phyloP scores from a whole-genome alignment of 176 grass and related monocot species.

The Zoysia pacifica region DNA sequence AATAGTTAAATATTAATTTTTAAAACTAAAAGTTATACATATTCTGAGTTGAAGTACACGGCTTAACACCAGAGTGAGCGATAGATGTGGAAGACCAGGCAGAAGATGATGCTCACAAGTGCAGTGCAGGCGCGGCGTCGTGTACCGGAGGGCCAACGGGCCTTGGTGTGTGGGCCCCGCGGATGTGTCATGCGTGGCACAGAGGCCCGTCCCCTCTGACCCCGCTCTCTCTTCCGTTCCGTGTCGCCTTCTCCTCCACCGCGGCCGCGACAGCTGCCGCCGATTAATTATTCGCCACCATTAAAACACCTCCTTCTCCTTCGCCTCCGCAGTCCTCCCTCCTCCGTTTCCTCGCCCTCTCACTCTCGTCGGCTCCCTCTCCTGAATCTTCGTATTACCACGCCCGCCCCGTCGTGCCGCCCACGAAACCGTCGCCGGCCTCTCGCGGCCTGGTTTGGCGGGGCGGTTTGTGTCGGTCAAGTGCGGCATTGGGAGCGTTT shows the following conservation, averaged over 20 bases:
- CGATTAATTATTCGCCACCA: conserved; percentile 58
- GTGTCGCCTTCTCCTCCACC: conserved; percentile 47
- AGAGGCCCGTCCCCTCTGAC: neutral
- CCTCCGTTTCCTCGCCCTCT: neutral
- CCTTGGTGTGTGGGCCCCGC: conserved; percentile 23
- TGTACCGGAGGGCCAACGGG: conserved; percentile 38
- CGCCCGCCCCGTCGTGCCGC: conserved; percentile 35
- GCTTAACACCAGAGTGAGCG: neutral
- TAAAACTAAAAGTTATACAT: too few species aligned
- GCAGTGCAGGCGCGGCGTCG: conserved; percentile 17
- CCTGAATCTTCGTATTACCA: conserved; percentile 33
- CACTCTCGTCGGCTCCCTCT: conserved; percentile 2
- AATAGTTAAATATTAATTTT: too few species aligned
- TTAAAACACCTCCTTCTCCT: conserved; percentile 50
- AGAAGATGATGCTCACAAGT: neutral
- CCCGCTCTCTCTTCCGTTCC: conserved; percentile 20
- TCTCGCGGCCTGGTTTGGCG: neutral
- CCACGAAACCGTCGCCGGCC: conserved; percentile 31
- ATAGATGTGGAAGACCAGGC: neutral
- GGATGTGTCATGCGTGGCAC: neutral
- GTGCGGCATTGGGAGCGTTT: conserved; percentile 3
- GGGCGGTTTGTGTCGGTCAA: neutral
- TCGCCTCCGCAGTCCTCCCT: neutral
- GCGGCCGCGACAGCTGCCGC: conserved; percentile 55
- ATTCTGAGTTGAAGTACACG: neutral